Evolutionary conservation across 2,329 filamentous ascomycete species (phyloP), one percentile per base, ranked within the genome.

Genomic region (Sclerotinia sclerotiorum): DNA sequence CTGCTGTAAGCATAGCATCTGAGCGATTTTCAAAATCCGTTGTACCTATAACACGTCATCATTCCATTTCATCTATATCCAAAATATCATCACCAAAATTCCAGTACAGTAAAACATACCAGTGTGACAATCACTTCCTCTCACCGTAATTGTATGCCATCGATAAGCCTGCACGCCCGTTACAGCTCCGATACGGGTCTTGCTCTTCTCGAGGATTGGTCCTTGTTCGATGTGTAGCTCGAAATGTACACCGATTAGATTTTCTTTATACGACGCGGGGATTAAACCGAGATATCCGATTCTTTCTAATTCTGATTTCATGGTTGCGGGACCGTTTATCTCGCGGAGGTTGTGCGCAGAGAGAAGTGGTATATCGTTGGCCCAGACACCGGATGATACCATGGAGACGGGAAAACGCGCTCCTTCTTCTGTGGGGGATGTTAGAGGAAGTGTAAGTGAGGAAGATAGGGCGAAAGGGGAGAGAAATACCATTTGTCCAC

Each of bases 151-250:
- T 0, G 86, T 89, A 77, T 88, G 88, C 91, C 91, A 93, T 69
- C 87, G 86, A 77, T 91, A 93, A 6, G 88, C 89, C 76, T 93
- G 90, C 1, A 91, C 90, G 2, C 90, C 90, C 44, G 85, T 84
- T 5, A 94, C 91, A 8, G 91, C 84, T 29, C 89, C 88, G 64
- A 94, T 84, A 66, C 88, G 87, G 72, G 88, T 84, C 35, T 83
- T 80, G 39, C 84, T 82, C 21, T 83, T 83, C 74, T 94, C 88
- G 0, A 96, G 83, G 46, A 92, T 86, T 0, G 91, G 91, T 0
- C 91, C 91, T 77, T 96, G 93, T 77, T 96, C 92, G 65, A 94
- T 94, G 76, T 95, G 92, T 13, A 95, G 83, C 78, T 94, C 91
- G 74, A 94, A 94, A 77, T 94, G 91, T 0, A 90, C 91, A 0